A percentile compares a stretch with the other conserved stretches of the same genome.
These are phyloP conservation scores for Pseudonectria buxi DNA, from an alignment of 2,329 filamentous ascomycete genomes.

Conservation along the genomic window DNA sequence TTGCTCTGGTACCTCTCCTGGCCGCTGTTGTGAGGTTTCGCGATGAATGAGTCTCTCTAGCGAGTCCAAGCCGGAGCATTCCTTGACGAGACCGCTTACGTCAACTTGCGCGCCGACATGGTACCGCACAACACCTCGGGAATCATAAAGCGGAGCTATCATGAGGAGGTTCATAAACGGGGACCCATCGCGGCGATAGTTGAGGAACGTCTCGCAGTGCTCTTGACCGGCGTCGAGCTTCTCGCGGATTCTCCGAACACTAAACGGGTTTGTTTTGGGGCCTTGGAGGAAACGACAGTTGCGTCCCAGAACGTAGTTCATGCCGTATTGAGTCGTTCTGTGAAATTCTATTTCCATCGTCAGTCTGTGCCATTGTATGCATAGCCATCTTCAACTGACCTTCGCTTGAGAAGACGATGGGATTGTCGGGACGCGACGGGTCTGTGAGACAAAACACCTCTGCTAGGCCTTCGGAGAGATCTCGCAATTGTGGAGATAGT, in stretches of 20 bases:
- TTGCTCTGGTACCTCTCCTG: conserved; percentile 5
- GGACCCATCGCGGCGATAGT: conserved; percentile 70
- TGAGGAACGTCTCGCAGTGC: conserved; percentile 67
- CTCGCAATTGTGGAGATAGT: conserved; percentile 54
- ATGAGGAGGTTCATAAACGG: conserved; percentile 73
- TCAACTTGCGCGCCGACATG: conserved; percentile 67
- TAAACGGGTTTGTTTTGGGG: conserved; percentile 59
- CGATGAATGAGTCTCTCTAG: conserved; percentile 39
- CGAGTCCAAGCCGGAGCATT: conserved; percentile 58
- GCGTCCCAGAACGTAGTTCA: conserved; percentile 64
- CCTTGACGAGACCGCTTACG: conserved; percentile 60
- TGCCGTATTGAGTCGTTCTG: conserved; percentile 67
- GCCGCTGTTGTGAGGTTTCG: conserved; percentile 21
- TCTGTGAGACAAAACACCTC: conserved; percentile 75
- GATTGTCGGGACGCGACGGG: conserved; percentile 65
- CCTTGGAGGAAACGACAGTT: conserved; percentile 78
- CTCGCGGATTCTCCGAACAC: conserved; percentile 54
- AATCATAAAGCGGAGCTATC: conserved; percentile 65
- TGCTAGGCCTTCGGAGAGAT: conserved; percentile 67
- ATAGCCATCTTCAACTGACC: conserved; percentile 38
- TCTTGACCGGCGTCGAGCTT: conserved; percentile 58
- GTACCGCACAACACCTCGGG: conserved; percentile 58
- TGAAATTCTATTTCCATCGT: conserved; percentile 54
- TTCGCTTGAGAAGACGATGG: conserved; percentile 71
- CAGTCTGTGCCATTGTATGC: neutral